These are phyloP conservation scores for Populus simonii DNA, from an alignment of 345 rosid species.

Conservation along the genomic window DNA sequence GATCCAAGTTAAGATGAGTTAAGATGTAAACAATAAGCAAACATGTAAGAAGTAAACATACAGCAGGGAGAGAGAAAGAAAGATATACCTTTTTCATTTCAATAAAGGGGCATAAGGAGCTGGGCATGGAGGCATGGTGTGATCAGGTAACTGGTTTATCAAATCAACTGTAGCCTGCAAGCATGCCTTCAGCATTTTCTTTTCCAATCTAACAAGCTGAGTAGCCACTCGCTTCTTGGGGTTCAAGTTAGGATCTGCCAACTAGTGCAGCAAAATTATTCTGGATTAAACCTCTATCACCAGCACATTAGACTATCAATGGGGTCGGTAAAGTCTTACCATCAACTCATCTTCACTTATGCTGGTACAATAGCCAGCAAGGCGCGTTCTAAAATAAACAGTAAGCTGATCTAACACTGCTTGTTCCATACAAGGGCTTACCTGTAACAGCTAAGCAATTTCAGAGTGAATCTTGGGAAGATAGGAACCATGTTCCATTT, in stretches of 20 bases:
- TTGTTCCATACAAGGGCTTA: conserved; percentile 92
- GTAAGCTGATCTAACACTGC: conserved; percentile 86
- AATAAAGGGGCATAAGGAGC: conserved; percentile 76
- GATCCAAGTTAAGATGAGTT: conserved; percentile 9
- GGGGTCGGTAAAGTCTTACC: conserved; percentile 37
- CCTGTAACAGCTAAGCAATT: conserved; percentile 38
- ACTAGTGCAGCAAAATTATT: conserved; percentile 31
- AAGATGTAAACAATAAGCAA: not conserved
- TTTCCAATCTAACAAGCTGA: conserved; percentile 79
- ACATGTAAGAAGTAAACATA: not conserved
- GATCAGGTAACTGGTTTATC: conserved; percentile 70
- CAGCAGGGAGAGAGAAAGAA: conserved; percentile 6
- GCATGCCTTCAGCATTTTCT: conserved; percentile 84
- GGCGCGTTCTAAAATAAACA: conserved; percentile 65
- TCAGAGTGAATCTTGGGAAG: conserved; percentile 13
- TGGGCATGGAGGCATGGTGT: conserved; percentile 77
- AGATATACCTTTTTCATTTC: conserved; percentile 50
- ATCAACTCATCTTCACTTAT: conserved; percentile 68
- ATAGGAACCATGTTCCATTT: conserved; percentile 7
- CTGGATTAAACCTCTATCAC: not conserved
- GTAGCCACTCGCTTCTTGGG: conserved; percentile 91
- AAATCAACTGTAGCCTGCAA: conserved; percentile 56
- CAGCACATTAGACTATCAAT: not conserved
- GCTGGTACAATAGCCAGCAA: conserved; percentile 82
- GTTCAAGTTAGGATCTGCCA: conserved; percentile 64